Conservation (phyloP, 2,329 filamentous ascomycete species). For the Fusarium praegraminearum region DNA sequence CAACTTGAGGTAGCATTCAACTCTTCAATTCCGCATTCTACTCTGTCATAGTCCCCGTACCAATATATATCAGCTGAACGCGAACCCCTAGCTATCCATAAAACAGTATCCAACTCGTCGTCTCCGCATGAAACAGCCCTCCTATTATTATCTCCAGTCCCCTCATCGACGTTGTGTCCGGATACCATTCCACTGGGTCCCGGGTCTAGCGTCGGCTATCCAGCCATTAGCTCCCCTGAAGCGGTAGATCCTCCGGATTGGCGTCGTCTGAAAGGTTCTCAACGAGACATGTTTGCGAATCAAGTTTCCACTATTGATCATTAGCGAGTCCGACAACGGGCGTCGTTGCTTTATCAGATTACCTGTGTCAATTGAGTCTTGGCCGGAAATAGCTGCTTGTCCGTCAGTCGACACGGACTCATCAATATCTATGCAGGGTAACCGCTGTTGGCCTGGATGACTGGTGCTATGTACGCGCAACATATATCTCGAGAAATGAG, state of each 20-base stretch:
- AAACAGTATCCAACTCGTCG: neutral
- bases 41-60: rapidly evolving
- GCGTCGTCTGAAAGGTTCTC: neutral
- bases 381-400: neutral
- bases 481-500: no score
- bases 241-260: conserved; percentile 4
- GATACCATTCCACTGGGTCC: conserved; percentile 5
- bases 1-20: neutral
- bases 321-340: neutral
- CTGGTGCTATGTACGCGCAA: no score
- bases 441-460: no score
- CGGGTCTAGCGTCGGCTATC: neutral
- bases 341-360: neutral
- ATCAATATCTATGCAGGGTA: neutral
- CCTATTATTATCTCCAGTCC: no score
- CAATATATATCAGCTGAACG: neutral
- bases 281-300: neutral
- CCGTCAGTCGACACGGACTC: neutral
- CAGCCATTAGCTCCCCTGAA: neutral
- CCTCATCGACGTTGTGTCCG: no score
- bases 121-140: neutral
- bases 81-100: neutral
- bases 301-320: neutral
- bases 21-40: neutral
- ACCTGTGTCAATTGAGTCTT: no score